Percentiles rank a stretch among this genome's conserved stretches.
Evolutionary conservation across 1,139 yeast genomes (phyloP).

Genomic region (Candida sp.): DNA sequence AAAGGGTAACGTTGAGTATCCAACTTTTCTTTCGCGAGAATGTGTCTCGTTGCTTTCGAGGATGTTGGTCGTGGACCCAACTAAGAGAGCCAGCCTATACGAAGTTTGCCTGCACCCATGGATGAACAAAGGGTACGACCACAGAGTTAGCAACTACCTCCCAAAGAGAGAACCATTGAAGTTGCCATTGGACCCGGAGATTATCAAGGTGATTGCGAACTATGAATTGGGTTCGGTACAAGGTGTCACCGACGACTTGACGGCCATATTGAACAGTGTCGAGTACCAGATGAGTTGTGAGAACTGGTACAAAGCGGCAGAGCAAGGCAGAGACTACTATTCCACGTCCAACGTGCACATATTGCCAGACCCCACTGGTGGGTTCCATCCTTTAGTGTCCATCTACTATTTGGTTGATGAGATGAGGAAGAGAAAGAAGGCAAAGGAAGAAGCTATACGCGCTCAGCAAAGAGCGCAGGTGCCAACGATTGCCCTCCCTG

Average conservation of each 20-base stretch:
- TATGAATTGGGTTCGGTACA: conserved; percentile 80
- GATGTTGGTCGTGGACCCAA: conserved; percentile 96
- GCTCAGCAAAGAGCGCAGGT: conserved; percentile 27
- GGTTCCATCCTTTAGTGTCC: conserved; percentile 88
- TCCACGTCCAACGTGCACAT: conserved; percentile 43
- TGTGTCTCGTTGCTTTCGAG: conserved; percentile 81
- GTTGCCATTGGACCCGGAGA: conserved; percentile 72
- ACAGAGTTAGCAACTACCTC: conserved; percentile 68
- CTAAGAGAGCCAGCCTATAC: conserved; percentile 74
- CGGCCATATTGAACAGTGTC: conserved; percentile 62
- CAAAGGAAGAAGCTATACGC: conserved; percentile 53
- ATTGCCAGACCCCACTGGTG: conserved; percentile 81
- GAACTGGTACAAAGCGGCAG: conserved; percentile 62
- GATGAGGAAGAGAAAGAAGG: conserved; percentile 71
- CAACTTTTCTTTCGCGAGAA: conserved; percentile 21
- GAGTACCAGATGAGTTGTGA: conserved; percentile 70
- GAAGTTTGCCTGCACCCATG: conserved; percentile 93
- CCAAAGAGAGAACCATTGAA: conserved; percentile 80
- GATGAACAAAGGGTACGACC: conserved; percentile 91
- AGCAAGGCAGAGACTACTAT: conserved; percentile 46
- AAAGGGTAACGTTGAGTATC: not conserved
- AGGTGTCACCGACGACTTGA: conserved; percentile 60
- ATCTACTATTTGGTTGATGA: conserved; percentile 88
- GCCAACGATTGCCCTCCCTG: conserved; percentile 12
- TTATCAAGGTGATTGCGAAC: conserved; percentile 76